These are phyloP conservation scores for Diaporthe capsici DNA, from an alignment of 2,329 filamentous ascomycete species.

Conservation along the genomic window DNA sequence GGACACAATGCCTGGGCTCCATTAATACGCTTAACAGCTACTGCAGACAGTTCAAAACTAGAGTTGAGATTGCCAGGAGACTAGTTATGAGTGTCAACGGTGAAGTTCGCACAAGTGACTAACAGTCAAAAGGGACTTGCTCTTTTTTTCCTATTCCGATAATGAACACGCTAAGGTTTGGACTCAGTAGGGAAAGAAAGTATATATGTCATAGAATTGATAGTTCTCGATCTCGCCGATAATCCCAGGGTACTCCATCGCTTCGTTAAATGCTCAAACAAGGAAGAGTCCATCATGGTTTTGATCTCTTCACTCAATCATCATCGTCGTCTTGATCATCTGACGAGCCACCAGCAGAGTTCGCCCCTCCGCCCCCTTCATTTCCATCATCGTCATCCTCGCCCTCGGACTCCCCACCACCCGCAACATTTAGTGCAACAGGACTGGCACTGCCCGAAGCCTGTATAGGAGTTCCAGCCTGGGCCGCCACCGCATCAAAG, in stretches of 20 bases:
- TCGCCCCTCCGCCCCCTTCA: background rate
- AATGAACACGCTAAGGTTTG: background rate
- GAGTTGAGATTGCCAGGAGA: background rate
- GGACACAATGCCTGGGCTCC: too few relatives aligned
- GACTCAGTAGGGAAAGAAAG: background rate
- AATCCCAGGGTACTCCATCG: background rate
- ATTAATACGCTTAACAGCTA: too few relatives aligned
- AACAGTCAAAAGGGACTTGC: background rate
- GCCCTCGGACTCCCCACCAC: background rate
- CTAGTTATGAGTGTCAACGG: background rate
- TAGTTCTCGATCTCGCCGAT: background rate
- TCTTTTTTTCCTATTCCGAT: background rate
- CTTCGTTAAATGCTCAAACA: too few relatives aligned
- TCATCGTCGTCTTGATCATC: background rate
- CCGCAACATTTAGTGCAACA: conserved; percentile 16
- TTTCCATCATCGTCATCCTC: background rate
- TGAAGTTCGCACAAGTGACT: too few relatives aligned
- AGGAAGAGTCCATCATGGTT: background rate
- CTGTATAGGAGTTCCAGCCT: conserved; percentile 7
- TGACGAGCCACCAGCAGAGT: background rate
- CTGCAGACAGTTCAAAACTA: too few relatives aligned
- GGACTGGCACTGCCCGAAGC: background rate
- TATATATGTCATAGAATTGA: background rate
- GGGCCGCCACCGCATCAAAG: background rate
- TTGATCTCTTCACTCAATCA: background rate